These are phyloP conservation scores for Coemansia sp. DNA, from an alignment of 192 early-diverging fungal genomes.

Conservation along the genomic window DNA sequence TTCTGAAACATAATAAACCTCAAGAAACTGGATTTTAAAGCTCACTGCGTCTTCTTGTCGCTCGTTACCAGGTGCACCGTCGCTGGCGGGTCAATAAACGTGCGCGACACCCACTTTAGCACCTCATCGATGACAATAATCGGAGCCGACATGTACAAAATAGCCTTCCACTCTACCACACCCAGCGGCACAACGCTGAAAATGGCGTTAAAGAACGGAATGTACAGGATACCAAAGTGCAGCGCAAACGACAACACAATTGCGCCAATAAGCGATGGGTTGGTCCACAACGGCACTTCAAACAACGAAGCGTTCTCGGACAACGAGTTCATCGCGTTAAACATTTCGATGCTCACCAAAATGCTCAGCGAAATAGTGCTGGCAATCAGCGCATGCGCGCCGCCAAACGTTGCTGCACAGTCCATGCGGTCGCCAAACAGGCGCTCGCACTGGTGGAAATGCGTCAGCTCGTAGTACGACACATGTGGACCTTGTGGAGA, in stretches of 20 bases:
- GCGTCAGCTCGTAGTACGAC: constrained; percentile 82
- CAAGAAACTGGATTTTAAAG: constrained; percentile 1
- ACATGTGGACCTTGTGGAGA: constrained; percentile 87
- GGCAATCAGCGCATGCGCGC: constrained; percentile 75
- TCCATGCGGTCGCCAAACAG: constrained; percentile 86
- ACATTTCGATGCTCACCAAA: constrained; percentile 97
- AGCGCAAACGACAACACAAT: constrained; percentile 87
- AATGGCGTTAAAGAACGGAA: constrained; percentile 91
- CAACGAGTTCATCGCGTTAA: constrained; percentile 96
- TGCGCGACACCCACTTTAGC: constrained; percentile 75
- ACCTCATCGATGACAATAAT: constrained; percentile 92
- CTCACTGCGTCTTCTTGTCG: constrained; percentile 26
- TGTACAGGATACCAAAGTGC: constrained; percentile 96
- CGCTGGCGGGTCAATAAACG: constrained; percentile 48
- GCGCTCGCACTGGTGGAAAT: constrained; percentile 88
- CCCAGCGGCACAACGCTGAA: constrained; percentile 92
- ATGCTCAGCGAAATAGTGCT: constrained; percentile 96
- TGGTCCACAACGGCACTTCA: constrained; percentile 88
- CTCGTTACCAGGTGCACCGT: neutral
- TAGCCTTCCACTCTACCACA: constrained; percentile 84
- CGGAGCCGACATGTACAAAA: constrained; percentile 84
- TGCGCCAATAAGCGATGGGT: constrained; percentile 82
- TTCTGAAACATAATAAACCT: neutral
- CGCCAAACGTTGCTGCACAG: constrained; percentile 82
- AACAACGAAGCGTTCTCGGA: constrained; percentile 94